These are phyloP conservation scores for Candida glaebosa DNA, from an alignment of 805 yeast genomes.

Conservation along the genomic window DNA sequence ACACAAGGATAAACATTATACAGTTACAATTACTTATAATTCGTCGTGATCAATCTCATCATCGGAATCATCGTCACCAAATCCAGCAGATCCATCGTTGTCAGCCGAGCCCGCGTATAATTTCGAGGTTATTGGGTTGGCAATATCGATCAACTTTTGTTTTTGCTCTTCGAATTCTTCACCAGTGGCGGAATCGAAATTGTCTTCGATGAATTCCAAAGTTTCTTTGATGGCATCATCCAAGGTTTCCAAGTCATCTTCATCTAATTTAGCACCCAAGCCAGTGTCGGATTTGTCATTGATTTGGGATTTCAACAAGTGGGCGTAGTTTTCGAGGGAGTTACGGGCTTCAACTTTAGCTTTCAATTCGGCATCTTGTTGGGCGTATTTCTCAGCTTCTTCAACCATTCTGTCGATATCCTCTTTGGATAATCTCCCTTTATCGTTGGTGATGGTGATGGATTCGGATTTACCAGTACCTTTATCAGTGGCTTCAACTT, in stretches of 20 bases:
- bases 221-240: constrained; percentile 85
- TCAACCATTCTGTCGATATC: constrained; percentile 98
- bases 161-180: constrained; percentile 94
- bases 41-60: constrained; percentile 45
- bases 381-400: constrained; percentile 89
- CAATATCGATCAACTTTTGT: constrained; percentile 70
- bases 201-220: constrained; percentile 79
- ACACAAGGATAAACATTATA: neutral
- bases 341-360: constrained; percentile 41
- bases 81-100: constrained; percentile 36
- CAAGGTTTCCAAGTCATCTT: constrained; percentile 87
- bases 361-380: constrained; percentile 44
- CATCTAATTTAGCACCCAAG: constrained; percentile 76
- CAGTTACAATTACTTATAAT: constrained; percentile 23
- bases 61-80: constrained; percentile 40
- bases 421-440: constrained; percentile 94
- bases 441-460: constrained; percentile 98
- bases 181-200: constrained; percentile 79
- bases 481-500: constrained; percentile 98
- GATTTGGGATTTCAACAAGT: constrained; percentile 45
- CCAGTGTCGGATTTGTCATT: constrained; percentile 35
- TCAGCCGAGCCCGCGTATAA: constrained; percentile 51
- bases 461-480: constrained; percentile 98
- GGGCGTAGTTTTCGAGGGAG: constrained; percentile 45
- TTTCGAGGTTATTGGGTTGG: constrained; percentile 91